Percentiles rank a stretch among this genome's conserved stretches.
Evolutionary conservation across 2,329 filamentous ascomycete species (phyloP).

Genomic region (Lecanicillium sp.): DNA sequence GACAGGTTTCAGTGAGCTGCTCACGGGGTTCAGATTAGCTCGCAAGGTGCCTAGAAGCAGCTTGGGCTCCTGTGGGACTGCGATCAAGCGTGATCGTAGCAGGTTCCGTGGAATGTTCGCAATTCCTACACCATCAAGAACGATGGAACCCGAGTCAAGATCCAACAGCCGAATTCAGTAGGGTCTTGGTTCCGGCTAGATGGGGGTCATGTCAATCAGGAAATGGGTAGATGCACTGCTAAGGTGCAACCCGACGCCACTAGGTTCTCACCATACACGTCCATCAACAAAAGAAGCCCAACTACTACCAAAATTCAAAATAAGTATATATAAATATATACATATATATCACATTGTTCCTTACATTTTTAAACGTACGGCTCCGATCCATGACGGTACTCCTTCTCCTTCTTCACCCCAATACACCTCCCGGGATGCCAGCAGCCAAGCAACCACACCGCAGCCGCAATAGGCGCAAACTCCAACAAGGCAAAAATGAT

Average conservation of each 20-base stretch:
- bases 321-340: too few relatives aligned
- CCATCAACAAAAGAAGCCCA: too few relatives aligned
- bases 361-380: too few relatives aligned
- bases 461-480: constrained; percentile 43
- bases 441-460: constrained; percentile 34
- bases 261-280: too few relatives aligned
- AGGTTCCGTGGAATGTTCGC: constrained; percentile 13
- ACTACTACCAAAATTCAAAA: too few relatives aligned
- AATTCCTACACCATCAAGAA: constrained; percentile 36
- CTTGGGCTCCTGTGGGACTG: constrained; percentile 44
- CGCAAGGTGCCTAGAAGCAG: constrained; percentile 41
- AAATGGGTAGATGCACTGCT: too few relatives aligned
- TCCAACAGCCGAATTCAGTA: constrained; percentile 43
- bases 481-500: constrained; percentile 46
- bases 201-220: too few relatives aligned
- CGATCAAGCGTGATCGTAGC: constrained; percentile 26
- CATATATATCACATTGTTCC: too few relatives aligned
- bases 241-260: too few relatives aligned
- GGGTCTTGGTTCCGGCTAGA: too few relatives aligned
- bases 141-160: constrained; percentile 31
- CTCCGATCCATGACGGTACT: too few relatives aligned
- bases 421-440: constrained; percentile 36
- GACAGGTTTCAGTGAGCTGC: constrained; percentile 25
- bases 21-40: constrained; percentile 28
- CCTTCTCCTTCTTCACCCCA: constrained; percentile 15